phyloP scores from a whole-genome alignment of 2,329 filamentous ascomycete genomes.

The Ceratocystis alfenasii region DNA sequence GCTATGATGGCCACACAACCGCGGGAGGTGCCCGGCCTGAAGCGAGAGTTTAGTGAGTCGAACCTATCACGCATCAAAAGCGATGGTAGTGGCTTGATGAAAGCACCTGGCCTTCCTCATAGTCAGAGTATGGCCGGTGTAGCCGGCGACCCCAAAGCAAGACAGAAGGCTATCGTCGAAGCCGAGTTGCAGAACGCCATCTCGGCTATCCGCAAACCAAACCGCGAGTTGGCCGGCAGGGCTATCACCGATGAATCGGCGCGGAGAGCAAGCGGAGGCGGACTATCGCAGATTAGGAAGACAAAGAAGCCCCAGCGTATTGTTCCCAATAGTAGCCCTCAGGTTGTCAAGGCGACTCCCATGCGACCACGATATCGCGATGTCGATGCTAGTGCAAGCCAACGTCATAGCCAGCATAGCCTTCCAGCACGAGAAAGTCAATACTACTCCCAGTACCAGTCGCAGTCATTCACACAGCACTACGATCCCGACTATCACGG shows the following conservation, averaged over 20 bases:
- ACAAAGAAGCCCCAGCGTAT: slow-evolving; percentile 39
- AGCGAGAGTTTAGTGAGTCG: slow-evolving; percentile 56
- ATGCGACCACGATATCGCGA: slow-evolving; percentile 37
- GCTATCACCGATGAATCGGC: slow-evolving; percentile 56
- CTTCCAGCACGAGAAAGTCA: neutral
- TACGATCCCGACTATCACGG: slow-evolving; percentile 25
- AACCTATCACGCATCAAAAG: slow-evolving; percentile 37
- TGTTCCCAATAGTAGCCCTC: slow-evolving; percentile 32
- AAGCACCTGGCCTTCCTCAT: slow-evolving; percentile 32
- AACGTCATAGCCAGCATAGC: slow-evolving; percentile 7
- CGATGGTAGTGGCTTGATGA: slow-evolving; percentile 28
- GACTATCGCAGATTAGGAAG: slow-evolving; percentile 38
- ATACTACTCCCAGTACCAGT: slow-evolving; percentile 4
- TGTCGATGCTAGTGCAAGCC: neutral
- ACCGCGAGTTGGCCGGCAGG: slow-evolving; percentile 56
- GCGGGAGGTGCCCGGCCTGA: slow-evolving; percentile 47
- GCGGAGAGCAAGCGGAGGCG: slow-evolving; percentile 38
- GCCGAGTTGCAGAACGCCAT: slow-evolving; percentile 65
- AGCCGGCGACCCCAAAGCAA: slow-evolving; percentile 44
- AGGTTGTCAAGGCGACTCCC: slow-evolving; percentile 45
- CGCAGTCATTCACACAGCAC: slow-evolving; percentile 12
- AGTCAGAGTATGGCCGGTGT: slow-evolving; percentile 38
- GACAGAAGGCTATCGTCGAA: slow-evolving; percentile 54
- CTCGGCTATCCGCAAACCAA: slow-evolving; percentile 60
- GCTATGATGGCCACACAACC: slow-evolving; percentile 59